Conservation (phyloP, 2,329 filamentous ascomycete species). For the Pseudocercospora eumusae region DNA sequence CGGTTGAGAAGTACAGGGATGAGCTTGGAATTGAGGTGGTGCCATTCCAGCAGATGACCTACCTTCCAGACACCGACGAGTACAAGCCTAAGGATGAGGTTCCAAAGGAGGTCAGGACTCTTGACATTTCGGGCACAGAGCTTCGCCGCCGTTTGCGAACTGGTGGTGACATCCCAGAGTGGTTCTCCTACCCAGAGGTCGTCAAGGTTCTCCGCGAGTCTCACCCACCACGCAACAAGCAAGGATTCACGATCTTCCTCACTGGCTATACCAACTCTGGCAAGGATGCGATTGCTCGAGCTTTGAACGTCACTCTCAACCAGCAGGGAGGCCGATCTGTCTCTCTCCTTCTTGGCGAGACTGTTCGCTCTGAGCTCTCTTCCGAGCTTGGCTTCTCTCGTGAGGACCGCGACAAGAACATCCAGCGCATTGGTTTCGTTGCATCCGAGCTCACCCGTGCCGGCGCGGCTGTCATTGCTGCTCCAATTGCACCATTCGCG, state of each 20-base stretch:
- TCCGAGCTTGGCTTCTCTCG: conserved; percentile 93
- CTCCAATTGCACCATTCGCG: conserved; percentile 93
- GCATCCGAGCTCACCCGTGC: conserved; percentile 91
- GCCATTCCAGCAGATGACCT: conserved; percentile 99
- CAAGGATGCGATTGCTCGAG: conserved; percentile 94
- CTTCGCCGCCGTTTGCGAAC: conserved; percentile 87
- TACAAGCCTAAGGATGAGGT: conserved; percentile 94
- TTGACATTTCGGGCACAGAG: conserved; percentile 64
- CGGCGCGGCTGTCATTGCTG: conserved; percentile 91
- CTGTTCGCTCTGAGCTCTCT: conserved; percentile 87
- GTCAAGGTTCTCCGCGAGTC: conserved; percentile 95
- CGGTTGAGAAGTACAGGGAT: conserved; percentile 92
- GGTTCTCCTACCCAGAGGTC: conserved; percentile 99
- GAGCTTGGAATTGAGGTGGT: conserved; percentile 99
- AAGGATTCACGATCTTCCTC: conserved; percentile 98
- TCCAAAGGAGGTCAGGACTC: conserved; percentile 74
- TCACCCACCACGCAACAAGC: conserved; percentile 83
- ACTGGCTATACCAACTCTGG: conserved; percentile 96
- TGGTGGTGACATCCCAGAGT: conserved; percentile 93
- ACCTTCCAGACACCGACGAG: conserved; percentile 94
- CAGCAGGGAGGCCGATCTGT: conserved; percentile 95
- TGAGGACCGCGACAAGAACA: conserved; percentile 91
- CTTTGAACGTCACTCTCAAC: conserved; percentile 94
- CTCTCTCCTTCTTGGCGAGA: conserved; percentile 92
- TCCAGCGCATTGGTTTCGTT: conserved; percentile 93